These are phyloP conservation scores for Bauhinia variegata DNA, from an alignment of 306 rosid genomes.

Conservation along the genomic window DNA sequence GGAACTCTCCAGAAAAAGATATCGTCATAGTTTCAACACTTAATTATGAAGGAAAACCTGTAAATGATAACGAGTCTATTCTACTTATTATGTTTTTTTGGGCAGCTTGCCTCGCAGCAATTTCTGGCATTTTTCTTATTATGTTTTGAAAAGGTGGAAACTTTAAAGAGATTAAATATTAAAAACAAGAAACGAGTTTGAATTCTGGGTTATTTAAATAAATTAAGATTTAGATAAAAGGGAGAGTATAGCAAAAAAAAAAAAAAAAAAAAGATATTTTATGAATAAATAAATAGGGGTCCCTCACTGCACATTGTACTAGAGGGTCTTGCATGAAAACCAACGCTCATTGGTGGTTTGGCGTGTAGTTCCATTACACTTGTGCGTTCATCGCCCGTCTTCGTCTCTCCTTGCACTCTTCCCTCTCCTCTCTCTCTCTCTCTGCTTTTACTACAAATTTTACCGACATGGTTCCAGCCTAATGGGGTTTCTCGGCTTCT, in stretches of 20 bases:
- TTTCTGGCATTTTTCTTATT: constrained; percentile 24
- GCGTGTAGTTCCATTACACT: constrained; percentile 39
- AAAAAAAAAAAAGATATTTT: too few species aligned
- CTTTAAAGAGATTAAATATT: too few species aligned
- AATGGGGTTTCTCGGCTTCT: constrained; percentile 55
- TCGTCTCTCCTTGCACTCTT: neutral
- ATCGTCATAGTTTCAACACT: too few species aligned
- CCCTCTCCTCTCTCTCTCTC: neutral
- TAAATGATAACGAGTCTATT: too few species aligned
- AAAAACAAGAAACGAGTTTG: neutral
- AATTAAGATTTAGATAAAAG: neutral
- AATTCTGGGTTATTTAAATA: constrained; percentile 3
- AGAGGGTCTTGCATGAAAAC: constrained; percentile 41
- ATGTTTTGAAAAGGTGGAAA: neutral
- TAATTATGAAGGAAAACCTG: too few species aligned
- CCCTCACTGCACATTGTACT: neutral
- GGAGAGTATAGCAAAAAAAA: neutral
- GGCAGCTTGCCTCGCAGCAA: constrained; percentile 28
- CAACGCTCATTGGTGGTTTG: constrained; percentile 36
- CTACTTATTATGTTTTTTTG: neutral
- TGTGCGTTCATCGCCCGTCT: constrained; percentile 28
- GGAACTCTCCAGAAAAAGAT: too few species aligned
- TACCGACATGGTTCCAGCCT: constrained; percentile 63
- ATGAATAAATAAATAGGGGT: constrained; percentile 1
- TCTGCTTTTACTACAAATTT: constrained; percentile 39